Conservation (phyloP, 495 filamentous ascomycete genomes). For the Annulohypoxylon bovei region DNA sequence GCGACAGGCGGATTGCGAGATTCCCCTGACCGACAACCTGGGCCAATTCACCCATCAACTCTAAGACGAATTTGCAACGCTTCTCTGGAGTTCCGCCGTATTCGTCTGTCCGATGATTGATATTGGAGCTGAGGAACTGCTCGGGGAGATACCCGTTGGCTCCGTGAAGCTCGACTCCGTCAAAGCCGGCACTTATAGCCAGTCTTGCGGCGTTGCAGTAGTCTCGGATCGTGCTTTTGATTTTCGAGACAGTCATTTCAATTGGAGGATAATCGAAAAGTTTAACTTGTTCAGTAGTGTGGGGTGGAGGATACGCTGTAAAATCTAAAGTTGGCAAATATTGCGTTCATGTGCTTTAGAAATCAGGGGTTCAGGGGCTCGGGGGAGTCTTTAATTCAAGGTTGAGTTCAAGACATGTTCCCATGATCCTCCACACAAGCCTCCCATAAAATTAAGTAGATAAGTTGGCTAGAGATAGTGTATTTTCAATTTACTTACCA, state of each 20-base stretch:
- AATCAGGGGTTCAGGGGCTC: neutral
- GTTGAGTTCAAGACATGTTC: neutral
- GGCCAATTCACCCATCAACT: neutral
- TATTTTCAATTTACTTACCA: neutral
- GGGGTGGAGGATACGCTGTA: neutral
- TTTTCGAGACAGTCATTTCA: slow-evolving; percentile 4
- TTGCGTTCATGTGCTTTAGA: neutral
- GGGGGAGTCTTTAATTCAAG: neutral
- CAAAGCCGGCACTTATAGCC: neutral
- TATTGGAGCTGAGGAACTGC: slow-evolving; percentile 10
- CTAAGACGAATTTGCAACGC: slow-evolving; percentile 4
- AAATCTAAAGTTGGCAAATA: neutral
- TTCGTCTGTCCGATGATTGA: slow-evolving; percentile 3
- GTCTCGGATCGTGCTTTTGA: slow-evolving; percentile 8
- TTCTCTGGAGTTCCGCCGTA: slow-evolving; percentile 8
- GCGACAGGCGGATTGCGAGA: slow-evolving; percentile 4
- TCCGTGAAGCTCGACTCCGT: slow-evolving; percentile 1
- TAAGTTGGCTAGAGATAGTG: too few species aligned
- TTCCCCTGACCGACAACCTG: neutral
- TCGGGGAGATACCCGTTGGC: slow-evolving; percentile 9
- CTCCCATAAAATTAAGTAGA: too few species aligned
- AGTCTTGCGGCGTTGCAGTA: slow-evolving; percentile 4
- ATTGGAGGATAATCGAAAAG: neutral
- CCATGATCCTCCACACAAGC: neutral
- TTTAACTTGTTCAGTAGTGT: neutral